These are phyloP conservation scores for Suillus subalutaceus DNA, from an alignment of 768 basidiomycete species.

Conservation along the genomic window DNA sequence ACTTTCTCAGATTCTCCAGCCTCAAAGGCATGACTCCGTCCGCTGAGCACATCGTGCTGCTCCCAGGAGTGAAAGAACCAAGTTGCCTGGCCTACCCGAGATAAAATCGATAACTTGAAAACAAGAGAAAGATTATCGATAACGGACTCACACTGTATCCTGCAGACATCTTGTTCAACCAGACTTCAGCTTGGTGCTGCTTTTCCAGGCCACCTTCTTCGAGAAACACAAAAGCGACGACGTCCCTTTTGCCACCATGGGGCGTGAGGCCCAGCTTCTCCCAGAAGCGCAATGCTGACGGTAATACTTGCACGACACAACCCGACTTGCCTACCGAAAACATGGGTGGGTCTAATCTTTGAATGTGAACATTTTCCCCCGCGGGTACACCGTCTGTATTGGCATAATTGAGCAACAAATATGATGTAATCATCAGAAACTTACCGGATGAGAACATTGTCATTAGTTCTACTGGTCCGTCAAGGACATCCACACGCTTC, in stretches of 20 bases:
- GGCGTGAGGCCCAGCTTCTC: conserved; percentile 80
- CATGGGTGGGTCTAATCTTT: conserved; percentile 53
- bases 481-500: conserved; percentile 35
- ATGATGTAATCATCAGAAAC: conserved; percentile 15
- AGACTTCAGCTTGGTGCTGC: conserved; percentile 51
- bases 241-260: conserved; percentile 69
- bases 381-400: conserved; percentile 8
- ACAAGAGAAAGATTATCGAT: conserved; percentile 4
- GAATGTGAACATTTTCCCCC: conserved; percentile 22
- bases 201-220: conserved; percentile 60
- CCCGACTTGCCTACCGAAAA: conserved; percentile 70
- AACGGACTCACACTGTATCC: conserved; percentile 58
- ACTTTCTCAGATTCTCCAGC: conserved; percentile 74
- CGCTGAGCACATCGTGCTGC: conserved; percentile 44
- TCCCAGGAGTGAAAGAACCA: conserved; percentile 59
- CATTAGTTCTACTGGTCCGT: conserved; percentile 46
- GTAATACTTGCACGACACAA: conserved; percentile 66
- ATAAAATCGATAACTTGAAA: conserved; percentile 17
- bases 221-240: conserved; percentile 67
- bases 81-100: conserved; percentile 57
- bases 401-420: neutral
- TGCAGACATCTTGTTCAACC: conserved; percentile 57
- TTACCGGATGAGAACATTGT: conserved; percentile 46
- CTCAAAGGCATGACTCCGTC: conserved; percentile 66
- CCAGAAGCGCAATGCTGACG: conserved; percentile 81